Conservation (phyloP, 176 grass and related monocot genomes). For the Sorghum bicolor region Sorghum_bicolor_NCBIv3 NC_012878.2:6750001-6750500, state of each 20-base stretch:
- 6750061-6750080: conserved; percentile 8
- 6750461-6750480: background rate
- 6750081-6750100: conserved; percentile 8
- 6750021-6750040: conserved; percentile 94
- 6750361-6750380: conserved; percentile 80
- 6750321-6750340: conserved; percentile 92
- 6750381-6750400: background rate
- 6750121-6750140: background rate
- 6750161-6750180: background rate
- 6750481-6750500: background rate
- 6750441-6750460: background rate
- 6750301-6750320: conserved; percentile 92
- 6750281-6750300: conserved; percentile 64
- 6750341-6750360: conserved; percentile 97
- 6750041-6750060: conserved; percentile 60
- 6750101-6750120: background rate
- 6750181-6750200: conserved; percentile 46
- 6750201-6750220: conserved; percentile 78
- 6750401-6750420: background rate
- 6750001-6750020: conserved; percentile 94
- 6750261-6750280: conserved; percentile 68
- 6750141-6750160: conserved; percentile 3
- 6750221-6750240: conserved; percentile 85
- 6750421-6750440: background rate
- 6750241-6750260: conserved; percentile 90